A percentile compares a stretch with the other conserved stretches of the same genome.
These are phyloP conservation scores for Pseudogymnoascus sp. DNA, from an alignment of 2,329 filamentous ascomycete genomes.

Conservation along the genomic window DNA sequence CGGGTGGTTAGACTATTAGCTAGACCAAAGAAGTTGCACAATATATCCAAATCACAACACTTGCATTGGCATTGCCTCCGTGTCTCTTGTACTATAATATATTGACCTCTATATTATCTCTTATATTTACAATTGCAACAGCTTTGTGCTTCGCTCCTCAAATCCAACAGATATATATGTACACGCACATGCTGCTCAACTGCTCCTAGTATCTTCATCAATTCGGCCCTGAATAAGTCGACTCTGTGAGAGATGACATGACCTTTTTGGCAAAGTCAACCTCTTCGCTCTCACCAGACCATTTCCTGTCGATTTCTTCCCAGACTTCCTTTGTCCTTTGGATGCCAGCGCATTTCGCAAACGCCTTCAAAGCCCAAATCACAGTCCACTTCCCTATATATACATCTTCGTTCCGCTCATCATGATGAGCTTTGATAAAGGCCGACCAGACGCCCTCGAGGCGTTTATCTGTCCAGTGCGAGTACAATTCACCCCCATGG, in stretches of 20 bases:
- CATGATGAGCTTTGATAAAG: conserved; percentile 48
- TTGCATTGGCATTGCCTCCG: no score
- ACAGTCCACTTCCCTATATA: conserved; percentile 52
- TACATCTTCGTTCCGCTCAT: conserved; percentile 33
- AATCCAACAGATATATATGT: not conserved
- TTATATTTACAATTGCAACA: not conserved
- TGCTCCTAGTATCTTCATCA: not conserved
- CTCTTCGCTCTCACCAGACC: conserved; percentile 25
- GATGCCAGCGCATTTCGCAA: conserved; percentile 37
- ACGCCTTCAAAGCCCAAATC: conserved; percentile 53
- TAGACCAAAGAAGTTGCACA: not conserved
- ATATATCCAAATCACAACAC: not conserved
- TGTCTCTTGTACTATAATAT: not conserved
- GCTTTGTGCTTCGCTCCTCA: not conserved
- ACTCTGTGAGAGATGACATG: conserved; percentile 18
- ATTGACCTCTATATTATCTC: not conserved
- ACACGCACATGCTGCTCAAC: not conserved
- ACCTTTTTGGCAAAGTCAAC: conserved; percentile 22
- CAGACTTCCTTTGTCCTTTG: conserved; percentile 22
- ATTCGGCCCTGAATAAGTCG: not conserved
- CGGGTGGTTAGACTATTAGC: conserved; percentile 37
- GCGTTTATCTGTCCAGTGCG: conserved; percentile 63
- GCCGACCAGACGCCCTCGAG: conserved; percentile 60
- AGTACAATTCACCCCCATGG: conserved; percentile 58
- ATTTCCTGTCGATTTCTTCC: conserved; percentile 25